Conservation (phyloP, 176 grass and related monocot species). For the Oryza rufipogon region DNA sequence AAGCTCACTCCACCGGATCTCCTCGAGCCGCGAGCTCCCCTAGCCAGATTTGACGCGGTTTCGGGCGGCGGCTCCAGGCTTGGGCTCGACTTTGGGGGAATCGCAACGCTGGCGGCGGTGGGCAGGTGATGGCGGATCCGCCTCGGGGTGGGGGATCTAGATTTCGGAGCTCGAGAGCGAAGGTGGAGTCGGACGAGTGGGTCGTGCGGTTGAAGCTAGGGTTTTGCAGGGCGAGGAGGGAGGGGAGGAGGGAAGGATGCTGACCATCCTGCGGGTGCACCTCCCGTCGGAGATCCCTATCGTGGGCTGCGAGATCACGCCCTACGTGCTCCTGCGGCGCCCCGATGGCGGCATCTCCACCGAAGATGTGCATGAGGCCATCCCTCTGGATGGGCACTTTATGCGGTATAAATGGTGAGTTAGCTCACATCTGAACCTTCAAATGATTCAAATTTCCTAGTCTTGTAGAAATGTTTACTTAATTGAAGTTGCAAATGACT, state of each 20-base stretch:
- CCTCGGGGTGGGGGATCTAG: conserved; percentile 38
- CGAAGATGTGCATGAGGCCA: conserved; percentile 62
- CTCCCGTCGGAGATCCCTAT: conserved; percentile 95
- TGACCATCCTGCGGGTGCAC: conserved; percentile 79
- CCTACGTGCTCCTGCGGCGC: conserved; percentile 69
- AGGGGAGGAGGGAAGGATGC: conserved; percentile 55
- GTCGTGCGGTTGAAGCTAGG: conserved; percentile 37
- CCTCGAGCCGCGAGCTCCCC: conserved; percentile 6
- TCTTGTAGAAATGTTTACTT: neutral
- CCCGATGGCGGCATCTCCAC: conserved; percentile 53
- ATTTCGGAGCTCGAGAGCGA: neutral
- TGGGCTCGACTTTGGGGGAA: conserved; percentile 9
- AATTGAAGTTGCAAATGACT: neutral
- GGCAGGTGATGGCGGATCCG: conserved; percentile 63
- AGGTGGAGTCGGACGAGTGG: conserved; percentile 22
- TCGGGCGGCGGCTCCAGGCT: neutral
- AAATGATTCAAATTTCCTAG: neutral
- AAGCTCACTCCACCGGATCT: conserved; percentile 15
- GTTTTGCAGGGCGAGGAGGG: conserved; percentile 20
- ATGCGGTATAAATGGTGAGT: conserved; percentile 79
- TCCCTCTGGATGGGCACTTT: conserved; percentile 65
- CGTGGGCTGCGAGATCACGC: conserved; percentile 91
- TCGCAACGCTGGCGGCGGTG: conserved; percentile 49
- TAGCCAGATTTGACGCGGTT: neutral
- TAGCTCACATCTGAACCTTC: neutral